Evolutionary conservation across 176 grass and related monocot genomes (phyloP), one percentile per base, ranked within the genome.

Genomic region (Avena insularis): DNA sequence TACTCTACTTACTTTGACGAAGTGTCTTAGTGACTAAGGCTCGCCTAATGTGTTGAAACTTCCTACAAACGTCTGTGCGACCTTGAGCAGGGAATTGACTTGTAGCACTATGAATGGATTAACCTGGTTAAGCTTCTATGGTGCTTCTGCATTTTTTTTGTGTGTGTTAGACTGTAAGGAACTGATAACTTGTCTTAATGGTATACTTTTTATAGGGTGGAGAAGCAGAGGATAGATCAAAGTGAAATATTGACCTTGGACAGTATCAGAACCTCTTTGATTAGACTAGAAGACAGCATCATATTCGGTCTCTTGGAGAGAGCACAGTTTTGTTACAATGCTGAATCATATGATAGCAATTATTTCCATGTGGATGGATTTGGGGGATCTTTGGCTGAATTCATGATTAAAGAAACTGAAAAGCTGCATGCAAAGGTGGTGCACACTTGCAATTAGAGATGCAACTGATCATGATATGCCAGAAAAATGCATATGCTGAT

Each of bases 261-360:
- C 48, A 83, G 87, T 56, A 92, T 96, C 66, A 91, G 94, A 62
- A 86, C 90, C 46, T 90, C 94, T 51, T 82, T 99, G 83, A 96
- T 99, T 75, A 83, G 94, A 51, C 94, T 94, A 93, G 97, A 99
- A 90, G 97, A 99, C 86, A 97, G 91, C 85, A 99, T 99, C 81
- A 99, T 99, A 87, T 99, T 94, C 35, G 88, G 75, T 85, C 92
- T 99, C 38, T 86, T 99, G 75, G 97, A 94, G 92, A 93, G 97
- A 83, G 92, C 97, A 23, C 97, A 99, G 63, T 99, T 66, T 81
- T 54, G 90, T 59, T 90, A 93, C 83, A 99, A 99, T 84, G 90
- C 91, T 29, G 94, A 97, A 68, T 87, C 87, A 20, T 99, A 94
- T 83, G 75, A 97, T 76, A 86, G 80, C 35, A 86, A 77, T 73